Base-by-base conservation (phyloP, 1,284 basidiomycete genomes). In the Flammula alnicola region DNA sequence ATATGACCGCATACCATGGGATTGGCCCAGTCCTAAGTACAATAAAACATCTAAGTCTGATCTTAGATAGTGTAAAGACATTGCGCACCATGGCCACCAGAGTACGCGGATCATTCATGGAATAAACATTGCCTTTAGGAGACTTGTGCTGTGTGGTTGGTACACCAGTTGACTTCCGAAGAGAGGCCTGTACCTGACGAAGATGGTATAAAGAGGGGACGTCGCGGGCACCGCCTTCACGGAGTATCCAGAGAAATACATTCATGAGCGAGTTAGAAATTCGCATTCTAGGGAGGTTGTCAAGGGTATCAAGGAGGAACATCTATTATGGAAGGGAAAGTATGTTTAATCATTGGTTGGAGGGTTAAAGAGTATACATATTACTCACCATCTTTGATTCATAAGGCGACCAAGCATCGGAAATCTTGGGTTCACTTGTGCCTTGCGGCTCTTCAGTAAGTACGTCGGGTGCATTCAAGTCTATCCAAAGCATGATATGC, bases 171-270 rank as follows among this genome's bases (percentile, higher is more conserved):
- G 43, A 32, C 17, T 56, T 48, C 5, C 54, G 47, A 4, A 69
- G 42, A 5, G 38, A 29, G 14, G 44, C 47, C 43, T 71, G 69
- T 12, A 59, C 31, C 37, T 62, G 47, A 14, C 59, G 56, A 16
- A 72, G 54, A 10, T n/a, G 31, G 22, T 63, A 48, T 25, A 68
- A 57, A 2, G 49, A 40, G 48, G 53, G 42, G 41, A 58, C 43
- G 51, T 40, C 42, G 2, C 31, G 23, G 3, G 54, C 59, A 1
- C 63, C 61, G 6, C 23, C n/a, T 37, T 68, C 60, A 6, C 55
- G 29, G 4, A 70, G 42, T 5, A 64, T 23, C 61, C 61, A 68
- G 2, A 72, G 53, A 29, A 70, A 46, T 2, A 66, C 46, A 1
- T 52, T 54, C 61, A 69, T 62, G 0, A 67, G 51, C 1, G 55